Base-by-base conservation (phyloP, 306 rosid species). In the Vicia villosa region DNA sequence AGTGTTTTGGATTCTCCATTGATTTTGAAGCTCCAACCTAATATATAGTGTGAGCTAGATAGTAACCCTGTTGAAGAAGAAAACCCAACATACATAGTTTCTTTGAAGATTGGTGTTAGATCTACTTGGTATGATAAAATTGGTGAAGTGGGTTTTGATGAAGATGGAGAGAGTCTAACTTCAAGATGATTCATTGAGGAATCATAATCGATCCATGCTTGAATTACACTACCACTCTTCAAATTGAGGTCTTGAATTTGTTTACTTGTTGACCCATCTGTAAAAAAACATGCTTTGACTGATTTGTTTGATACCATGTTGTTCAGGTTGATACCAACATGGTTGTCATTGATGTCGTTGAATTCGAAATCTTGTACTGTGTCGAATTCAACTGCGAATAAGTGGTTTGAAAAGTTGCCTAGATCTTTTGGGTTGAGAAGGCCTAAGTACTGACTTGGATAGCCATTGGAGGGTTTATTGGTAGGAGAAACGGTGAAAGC, bases 11-110 rank as follows among this genome's bases (percentile, higher is more conserved):
- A 84, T 0, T 80, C 87, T 62, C 87, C 87, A 30, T 80, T 79
- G 24, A 82, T 60, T 34, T 78, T 83, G 75, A 87, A 87, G 75
- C 78, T 87, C 92, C 92, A 87, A 26, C 92, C 92, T 7, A 78
- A 8, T 1, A 87, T 63, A 15, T 84, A 80, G 67, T 87, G 91
- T 6, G 75, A 72, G 67, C 91, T 78, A 0, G 87, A 70, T 0
- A 70, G 69, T 68, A 78, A 17, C 46, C 83, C 91, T 22, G 89
- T 82, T 67, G 92, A 77, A 46, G 89, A 40, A 67, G 89, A 84
- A 61, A 87, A 87, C 20, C 91, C 92, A 0, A 87, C 79, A 41
- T 82, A 87, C 92, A 87, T 84, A 26, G 70, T 65, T 4, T 87
- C 86, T 15, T 72, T 3, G 10, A 87, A 70, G 51, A 82, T 75